A percentile compares a stretch with the other conserved stretches of the same genome.
Conservation (phyloP, 2,329 filamentous ascomycete species). For the Salinomyces thailandicus region DNA sequence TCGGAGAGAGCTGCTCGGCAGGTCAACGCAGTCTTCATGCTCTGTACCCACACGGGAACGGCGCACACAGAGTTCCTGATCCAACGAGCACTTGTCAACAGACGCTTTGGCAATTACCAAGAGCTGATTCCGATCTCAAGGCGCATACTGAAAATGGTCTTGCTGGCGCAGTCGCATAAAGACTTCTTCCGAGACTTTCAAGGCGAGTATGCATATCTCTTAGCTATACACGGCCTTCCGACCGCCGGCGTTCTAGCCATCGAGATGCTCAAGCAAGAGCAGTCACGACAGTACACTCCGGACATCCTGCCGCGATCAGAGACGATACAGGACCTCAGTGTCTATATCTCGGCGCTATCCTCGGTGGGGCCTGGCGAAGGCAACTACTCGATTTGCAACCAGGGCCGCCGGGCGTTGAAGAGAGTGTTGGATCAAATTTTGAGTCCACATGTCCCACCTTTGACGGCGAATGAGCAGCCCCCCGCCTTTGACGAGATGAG, state of each 20-base stretch:
- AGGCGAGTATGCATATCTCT: conserved; percentile 31
- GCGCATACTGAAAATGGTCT: conserved; percentile 29
- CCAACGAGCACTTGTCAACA: conserved; percentile 45
- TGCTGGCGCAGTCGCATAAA: conserved; percentile 29
- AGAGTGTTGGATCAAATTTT: conserved; percentile 35
- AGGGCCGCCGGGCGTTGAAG: conserved; percentile 32
- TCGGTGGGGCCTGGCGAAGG: conserved; percentile 30
- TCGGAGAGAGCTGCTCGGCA: conserved; percentile 13
- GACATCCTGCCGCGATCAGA: conserved; percentile 32
- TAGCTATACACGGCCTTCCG: conserved; percentile 30
- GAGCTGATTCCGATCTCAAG: conserved; percentile 29
- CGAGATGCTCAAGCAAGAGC: conserved; percentile 36
- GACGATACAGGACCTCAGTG: conserved; percentile 35
- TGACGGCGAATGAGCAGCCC: conserved; percentile 8
- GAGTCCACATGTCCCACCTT: conserved; percentile 10
- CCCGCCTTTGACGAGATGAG: conserved; percentile 21
- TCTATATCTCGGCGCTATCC: conserved; percentile 34
- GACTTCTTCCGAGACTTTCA: conserved; percentile 35
- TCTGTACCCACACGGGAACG: conserved; percentile 28
- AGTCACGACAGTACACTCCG: conserved; percentile 21
- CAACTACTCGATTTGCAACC: conserved; percentile 32
- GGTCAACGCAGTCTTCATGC: conserved; percentile 37
- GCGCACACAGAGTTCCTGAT: conserved; percentile 50
- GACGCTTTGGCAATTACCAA: conserved; percentile 23
- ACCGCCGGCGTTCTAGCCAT: conserved; percentile 33